Conservation (phyloP, 768 basidiomycete species). For the Obba rivulosa region DNA sequence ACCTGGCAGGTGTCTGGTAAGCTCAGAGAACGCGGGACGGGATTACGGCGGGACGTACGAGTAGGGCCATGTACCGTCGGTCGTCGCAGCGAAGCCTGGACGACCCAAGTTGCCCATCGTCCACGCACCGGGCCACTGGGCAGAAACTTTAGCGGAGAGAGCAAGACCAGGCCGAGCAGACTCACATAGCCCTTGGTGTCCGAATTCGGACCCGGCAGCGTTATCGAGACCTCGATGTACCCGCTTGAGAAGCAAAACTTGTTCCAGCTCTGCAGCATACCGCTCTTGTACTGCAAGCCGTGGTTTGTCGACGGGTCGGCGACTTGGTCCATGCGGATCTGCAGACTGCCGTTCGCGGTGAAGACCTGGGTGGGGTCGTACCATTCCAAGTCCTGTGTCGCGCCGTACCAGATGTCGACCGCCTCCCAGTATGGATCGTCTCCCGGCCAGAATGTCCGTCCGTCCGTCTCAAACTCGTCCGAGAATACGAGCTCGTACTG, state of each 20-base stretch:
- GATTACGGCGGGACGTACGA: slow-evolving; percentile 38
- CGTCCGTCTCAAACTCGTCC: slow-evolving; percentile 58
- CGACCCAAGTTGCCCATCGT: slow-evolving; percentile 86
- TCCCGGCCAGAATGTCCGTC: slow-evolving; percentile 49
- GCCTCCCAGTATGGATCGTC: slow-evolving; percentile 73
- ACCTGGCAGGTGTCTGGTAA: slow-evolving; percentile 26
- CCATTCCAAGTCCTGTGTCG: slow-evolving; percentile 70
- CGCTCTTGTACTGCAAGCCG: slow-evolving; percentile 57
- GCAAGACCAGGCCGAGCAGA: slow-evolving; percentile 8
- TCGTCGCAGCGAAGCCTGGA: slow-evolving; percentile 74
- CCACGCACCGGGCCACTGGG: slow-evolving; percentile 82
- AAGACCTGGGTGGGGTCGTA: slow-evolving; percentile 65
- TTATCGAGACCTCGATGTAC: slow-evolving; percentile 61
- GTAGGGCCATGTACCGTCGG: slow-evolving; percentile 83
- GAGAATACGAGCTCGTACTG: slow-evolving; percentile 63
- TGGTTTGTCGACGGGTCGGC: slow-evolving; percentile 37
- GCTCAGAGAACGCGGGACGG: neutral
- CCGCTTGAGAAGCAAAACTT: slow-evolving; percentile 84
- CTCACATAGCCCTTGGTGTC: slow-evolving; percentile 42
- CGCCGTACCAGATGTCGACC: slow-evolving; percentile 66
- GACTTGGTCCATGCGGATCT: slow-evolving; percentile 61
- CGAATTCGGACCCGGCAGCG: slow-evolving; percentile 56
- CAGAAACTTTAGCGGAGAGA: neutral
- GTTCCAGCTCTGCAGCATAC: slow-evolving; percentile 88
- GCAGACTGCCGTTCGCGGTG: slow-evolving; percentile 59